These are phyloP conservation scores for Botrytis fragariae DNA, from an alignment of 2,329 filamentous ascomycete genomes.

Conservation along the genomic window DNA sequence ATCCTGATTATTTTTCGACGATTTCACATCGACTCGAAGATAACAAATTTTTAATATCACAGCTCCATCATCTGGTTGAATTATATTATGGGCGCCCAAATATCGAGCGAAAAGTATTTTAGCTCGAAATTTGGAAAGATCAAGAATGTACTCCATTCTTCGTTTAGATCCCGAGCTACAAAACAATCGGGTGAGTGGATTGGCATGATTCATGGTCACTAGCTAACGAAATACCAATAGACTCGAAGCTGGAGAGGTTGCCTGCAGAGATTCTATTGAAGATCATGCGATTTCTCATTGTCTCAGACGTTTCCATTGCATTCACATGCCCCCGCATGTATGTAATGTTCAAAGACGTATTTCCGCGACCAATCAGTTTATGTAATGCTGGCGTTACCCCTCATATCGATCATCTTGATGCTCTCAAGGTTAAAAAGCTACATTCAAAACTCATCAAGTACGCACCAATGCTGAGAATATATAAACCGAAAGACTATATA, in stretches of 20 bases:
- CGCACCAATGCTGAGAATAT: neutral
- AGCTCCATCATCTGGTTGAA: too few relatives aligned
- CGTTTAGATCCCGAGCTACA: too few relatives aligned
- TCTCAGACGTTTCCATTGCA: neutral
- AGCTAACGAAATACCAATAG: neutral
- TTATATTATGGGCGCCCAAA: neutral
- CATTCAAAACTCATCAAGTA: neutral
- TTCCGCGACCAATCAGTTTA: neutral
- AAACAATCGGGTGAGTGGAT: neutral
- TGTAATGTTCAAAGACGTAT: neutral
- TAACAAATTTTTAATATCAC: too few relatives aligned
- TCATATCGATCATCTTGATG: neutral
- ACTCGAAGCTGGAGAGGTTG: neutral
- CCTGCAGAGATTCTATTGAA: neutral
- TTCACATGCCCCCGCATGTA: neutral
- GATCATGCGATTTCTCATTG: neutral
- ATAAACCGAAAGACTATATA: neutral
- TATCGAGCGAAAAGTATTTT: too few relatives aligned
- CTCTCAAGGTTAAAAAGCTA: neutral
- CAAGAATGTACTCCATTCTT: too few relatives aligned
- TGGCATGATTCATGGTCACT: too few relatives aligned
- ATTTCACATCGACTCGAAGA: too few relatives aligned
- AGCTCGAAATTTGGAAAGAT: too few relatives aligned
- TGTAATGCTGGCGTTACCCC: neutral
- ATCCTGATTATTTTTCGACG: neutral